Evolutionary conservation across 1,139 yeast species (phyloP).

Genomic region (Meyerozyma smithsonii): DNA sequence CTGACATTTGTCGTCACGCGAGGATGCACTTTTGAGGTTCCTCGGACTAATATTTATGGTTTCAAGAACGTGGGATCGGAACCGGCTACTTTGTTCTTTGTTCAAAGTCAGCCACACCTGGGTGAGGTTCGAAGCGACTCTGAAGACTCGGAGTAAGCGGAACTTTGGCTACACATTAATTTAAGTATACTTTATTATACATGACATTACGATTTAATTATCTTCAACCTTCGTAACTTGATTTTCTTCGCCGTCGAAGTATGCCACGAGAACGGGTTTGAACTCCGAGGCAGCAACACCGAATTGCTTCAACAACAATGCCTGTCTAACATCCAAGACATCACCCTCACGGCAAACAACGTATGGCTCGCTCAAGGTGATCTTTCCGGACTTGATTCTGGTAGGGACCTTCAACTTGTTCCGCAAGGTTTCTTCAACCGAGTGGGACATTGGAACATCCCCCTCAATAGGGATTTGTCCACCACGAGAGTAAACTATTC

Average conservation of each 20-base stretch:
- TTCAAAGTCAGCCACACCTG: constrained; percentile 39
- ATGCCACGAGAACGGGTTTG: constrained; percentile 74
- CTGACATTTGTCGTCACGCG: constrained; percentile 55
- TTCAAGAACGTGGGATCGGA: constrained; percentile 54
- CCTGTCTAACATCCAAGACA: constrained; percentile 82
- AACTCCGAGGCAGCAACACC: constrained; percentile 94
- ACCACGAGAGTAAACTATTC: constrained; percentile 90
- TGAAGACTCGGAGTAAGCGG: neutral
- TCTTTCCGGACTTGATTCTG: constrained; percentile 82
- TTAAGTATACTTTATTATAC: constrained; percentile 2
- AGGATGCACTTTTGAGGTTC: constrained; percentile 82
- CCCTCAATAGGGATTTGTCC: constrained; percentile 88
- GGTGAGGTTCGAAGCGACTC: neutral
- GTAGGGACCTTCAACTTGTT: constrained; percentile 89
- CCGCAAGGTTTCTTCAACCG: constrained; percentile 89
- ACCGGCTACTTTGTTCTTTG: constrained; percentile 67
- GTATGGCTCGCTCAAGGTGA: constrained; percentile 69
- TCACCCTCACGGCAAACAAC: constrained; percentile 80
- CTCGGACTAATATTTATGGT: constrained; percentile 69
- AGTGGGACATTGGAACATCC: constrained; percentile 95
- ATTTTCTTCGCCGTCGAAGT: constrained; percentile 55
- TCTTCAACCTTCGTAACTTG: constrained; percentile 23
- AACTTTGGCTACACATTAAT: neutral
- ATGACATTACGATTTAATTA: constrained; percentile 3
- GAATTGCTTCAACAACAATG: constrained; percentile 86